Base-by-base conservation (phyloP, 2,329 filamentous ascomycete species). In the Fusarium napiforme region DNA sequence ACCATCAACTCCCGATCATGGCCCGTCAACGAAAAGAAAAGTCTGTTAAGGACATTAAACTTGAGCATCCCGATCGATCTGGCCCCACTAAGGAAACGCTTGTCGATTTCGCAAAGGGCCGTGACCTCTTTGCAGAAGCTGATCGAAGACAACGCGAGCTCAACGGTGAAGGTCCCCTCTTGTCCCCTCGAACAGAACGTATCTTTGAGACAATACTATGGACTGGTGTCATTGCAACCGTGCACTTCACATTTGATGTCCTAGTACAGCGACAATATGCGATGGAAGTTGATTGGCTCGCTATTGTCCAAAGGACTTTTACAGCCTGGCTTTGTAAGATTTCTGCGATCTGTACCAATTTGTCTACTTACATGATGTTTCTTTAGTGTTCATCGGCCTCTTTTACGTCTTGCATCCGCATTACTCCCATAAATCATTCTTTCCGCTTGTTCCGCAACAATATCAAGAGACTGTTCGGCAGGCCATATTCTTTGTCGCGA, bases 261-360 rank as follows among this genome's bases (percentile, higher is more conserved):
- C 85, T 96, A 16, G 93, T 95, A 28, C 92, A 94, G 80, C 88
- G 92, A 75, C 93, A 96, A 81, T 96, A 94, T 77, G 89, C 90
- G n/a, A 86, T 90, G 70, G 86, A 90, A 5, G 86, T 95, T 5
- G 79, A 87, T 7, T 94, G 91, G 90, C 64, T 78, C 2, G 81
- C 84, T 30, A 86, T 94, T 6, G 74, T 85, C 18, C 77, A 78
- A 56, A 86, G 92, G 52, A 85, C 90, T 3, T 78, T 82, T 3
- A 86, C 85, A 45, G 88, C 89, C 1, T 85, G 89, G 76, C 76
- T 85, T 32, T 84, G 90, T 92, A 83, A 68, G 84, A 73, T 57
- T 2, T 21, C 14, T 16, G 9, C 18, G 10, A 52, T 30, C 43
- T 36, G 15, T n/a, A 46, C 15, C 28, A n/a, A 23, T 28, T 4